Evolutionary conservation across 1,284 basidiomycete species (phyloP), one percentile per base, ranked within the genome.

Genomic region (Trametes versicolor): DNA sequence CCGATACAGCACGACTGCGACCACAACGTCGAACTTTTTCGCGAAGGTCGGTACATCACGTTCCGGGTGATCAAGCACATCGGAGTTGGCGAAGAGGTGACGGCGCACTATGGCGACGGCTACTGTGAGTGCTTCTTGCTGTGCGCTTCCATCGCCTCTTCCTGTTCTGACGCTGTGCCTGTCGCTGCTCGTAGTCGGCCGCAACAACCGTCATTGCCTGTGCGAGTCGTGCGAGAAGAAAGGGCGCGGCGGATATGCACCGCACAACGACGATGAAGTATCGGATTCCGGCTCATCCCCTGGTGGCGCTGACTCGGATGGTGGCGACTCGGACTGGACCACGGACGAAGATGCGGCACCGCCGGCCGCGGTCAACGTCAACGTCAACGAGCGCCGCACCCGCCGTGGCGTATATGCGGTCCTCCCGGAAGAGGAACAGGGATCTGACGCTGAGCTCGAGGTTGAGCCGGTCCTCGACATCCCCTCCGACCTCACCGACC

Each of bases 211-310:
- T 12, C 90, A 94, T 74, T 97, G 95, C 78, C 85, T 97, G 49
- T 97, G 95, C 75, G 90, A 93, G 76, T 96, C 93, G 1, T 97
- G 95, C 80, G 95, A 97, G 80, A 85, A 84, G 78, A 86, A 82
- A 45, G 87, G 87, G 12, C 80, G 83, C 50, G 95, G 95, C 32
- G 94, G 92, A 37, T 95, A 94, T 73, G 85, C 86, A 15, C 88
- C 85, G 59, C 86, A 65, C 84, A 83, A 64, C 79, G 85, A 88
- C 62, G 82, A 85, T 50, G 85, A 84, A 57, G 75, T 76, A 13
- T 77, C 77, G 47, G 79, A 77, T 54, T 77, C 77, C 7, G 75
- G 71, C 17, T 69, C 70, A 5, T 67, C 69, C 25, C 70, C 67
- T n/a, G 62, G 58, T 47, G 64, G 63, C 32, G 59, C 64, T 41